These are phyloP conservation scores for Fusarium sterilihyphosum DNA, from an alignment of 2,329 filamentous ascomycete species.

Conservation along the genomic window DNA sequence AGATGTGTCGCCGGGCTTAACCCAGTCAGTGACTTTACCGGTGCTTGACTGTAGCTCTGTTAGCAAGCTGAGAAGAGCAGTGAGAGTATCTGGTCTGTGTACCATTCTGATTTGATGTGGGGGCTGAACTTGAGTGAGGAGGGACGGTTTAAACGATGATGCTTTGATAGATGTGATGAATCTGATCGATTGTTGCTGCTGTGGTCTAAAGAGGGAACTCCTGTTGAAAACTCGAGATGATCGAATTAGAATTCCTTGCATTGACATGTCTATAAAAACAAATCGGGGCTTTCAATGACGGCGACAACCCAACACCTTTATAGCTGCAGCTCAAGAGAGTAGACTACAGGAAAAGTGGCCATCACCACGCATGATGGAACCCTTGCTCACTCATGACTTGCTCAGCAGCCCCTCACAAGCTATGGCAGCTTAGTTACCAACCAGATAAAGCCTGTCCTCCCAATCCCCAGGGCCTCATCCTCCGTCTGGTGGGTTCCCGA, in stretches of 20 bases:
- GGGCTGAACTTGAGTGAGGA: background rate
- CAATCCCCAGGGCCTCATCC: conserved; percentile 1
- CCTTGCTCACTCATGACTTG: conserved; percentile 37
- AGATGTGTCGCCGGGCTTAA: conserved; percentile 76
- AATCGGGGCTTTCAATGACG: conserved; percentile 22
- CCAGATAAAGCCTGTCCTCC: conserved; percentile 2
- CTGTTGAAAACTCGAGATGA: conserved; percentile 24
- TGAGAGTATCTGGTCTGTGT: background rate
- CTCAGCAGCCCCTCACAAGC: conserved; percentile 39
- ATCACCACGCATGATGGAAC: conserved; percentile 12
- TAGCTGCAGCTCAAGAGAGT: conserved; percentile 16
- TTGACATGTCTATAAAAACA: conserved; percentile 31
- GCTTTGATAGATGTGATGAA: conserved; percentile 17
- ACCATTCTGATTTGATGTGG: conserved; percentile 41
- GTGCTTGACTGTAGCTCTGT: conserved; percentile 35
- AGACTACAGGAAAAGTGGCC: conserved; percentile 14
- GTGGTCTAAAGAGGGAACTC: background rate
- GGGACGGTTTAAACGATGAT: background rate
- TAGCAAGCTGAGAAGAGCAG: conserved; percentile 5
- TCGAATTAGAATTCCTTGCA: conserved; percentile 33
- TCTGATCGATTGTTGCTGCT: conserved; percentile 11
- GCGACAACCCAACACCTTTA: conserved; percentile 34
- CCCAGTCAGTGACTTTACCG: conserved; percentile 80
- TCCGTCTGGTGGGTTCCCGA: conserved; percentile 9
- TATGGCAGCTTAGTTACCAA: conserved; percentile 7